Evolutionary conservation across 306 rosid genomes (phyloP), one percentile per base, ranked within the genome.

Genomic region (Lagenaria siceraria): DNA sequence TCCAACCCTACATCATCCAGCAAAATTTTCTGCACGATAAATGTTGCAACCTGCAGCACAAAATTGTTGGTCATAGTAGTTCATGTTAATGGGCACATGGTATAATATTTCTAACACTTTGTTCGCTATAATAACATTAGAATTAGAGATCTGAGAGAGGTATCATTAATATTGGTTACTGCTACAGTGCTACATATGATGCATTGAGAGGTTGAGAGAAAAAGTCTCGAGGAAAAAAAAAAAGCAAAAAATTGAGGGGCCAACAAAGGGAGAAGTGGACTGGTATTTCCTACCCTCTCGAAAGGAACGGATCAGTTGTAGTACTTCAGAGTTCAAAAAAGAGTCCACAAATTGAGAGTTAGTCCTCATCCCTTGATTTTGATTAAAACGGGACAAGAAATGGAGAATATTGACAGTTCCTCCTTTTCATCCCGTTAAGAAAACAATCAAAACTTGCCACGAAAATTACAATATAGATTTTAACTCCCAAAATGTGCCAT

Each of bases 1-100:
- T 87, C 88, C 85, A 91, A 77, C 79, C 97, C 98, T 78, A 89
- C 87, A 52, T 91, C 91, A 22, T 93, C 93, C 82, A 89, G 81
- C 76, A 93, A 69, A 84, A 91, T 86, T 60, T 88, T 91, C 63
- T 88, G 96, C 65, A 93, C 87, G 56, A 91, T 88, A 77, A 87
- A 90, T 21, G 92, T 88, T 19, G 96, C 92, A 74, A 93, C 96
- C 96, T 91, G 81, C 78, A 84, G 51, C 27, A 75, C 29, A 72
- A 79, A 12, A 81, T 65, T 55, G 72, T 64, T 60, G 14, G 82
- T 87, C 78, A 88, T 81, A 11, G 69, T 71, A 74, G 43, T n/a
- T 78, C 63, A 42, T 61, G 25, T 46, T 71, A 43, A 33, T 8
- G 31, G 6, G 55, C n/a, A 14, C 36, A 25, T 70, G 21, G n/a